phyloP scores from a whole-genome alignment of 495 filamentous ascomycete species.

The Aspergillus saccharolyticus region DNA sequence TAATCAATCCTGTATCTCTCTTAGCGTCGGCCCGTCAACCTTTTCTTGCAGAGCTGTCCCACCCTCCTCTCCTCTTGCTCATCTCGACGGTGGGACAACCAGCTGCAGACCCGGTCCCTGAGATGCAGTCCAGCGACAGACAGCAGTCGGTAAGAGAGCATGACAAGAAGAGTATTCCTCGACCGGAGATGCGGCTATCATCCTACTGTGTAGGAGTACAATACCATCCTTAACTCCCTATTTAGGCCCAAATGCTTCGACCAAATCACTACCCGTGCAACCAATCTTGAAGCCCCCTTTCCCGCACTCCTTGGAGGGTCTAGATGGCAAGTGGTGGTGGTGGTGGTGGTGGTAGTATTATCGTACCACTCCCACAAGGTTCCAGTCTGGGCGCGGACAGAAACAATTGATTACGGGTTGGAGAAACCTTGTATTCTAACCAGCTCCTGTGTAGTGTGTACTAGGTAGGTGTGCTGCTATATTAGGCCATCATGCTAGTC shows the following conservation, averaged over 20 bases:
- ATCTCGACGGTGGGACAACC: neutral
- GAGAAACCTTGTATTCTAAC: neutral
- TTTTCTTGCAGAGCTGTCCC: constrained; percentile 14
- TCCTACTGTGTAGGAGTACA: neutral
- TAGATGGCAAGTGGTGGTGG: too few species aligned
- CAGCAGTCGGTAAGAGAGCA: too few species aligned
- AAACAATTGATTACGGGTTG: neutral
- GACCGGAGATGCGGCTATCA: neutral
- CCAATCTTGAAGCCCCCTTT: neutral
- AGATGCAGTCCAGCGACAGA: too few species aligned
- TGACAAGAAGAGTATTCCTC: too few species aligned
- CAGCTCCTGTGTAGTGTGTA: neutral
- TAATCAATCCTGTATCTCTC: constrained; percentile 9
- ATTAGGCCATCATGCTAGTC: neutral
- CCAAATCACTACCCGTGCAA: neutral
- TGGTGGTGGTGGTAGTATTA: neutral
- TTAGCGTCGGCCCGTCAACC: constrained; percentile 17
- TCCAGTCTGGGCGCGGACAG: neutral
- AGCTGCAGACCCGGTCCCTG: neutral
- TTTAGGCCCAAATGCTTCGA: neutral
- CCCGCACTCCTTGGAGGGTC: neutral
- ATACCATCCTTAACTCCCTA: too few species aligned
- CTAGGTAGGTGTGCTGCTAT: neutral
- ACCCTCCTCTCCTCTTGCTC: constrained; percentile 8
- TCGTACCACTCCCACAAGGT: neutral